Evolutionary conservation across 768 basidiomycete genomes (phyloP).

Genomic region (Trichaptum fuscoviolaceum): DNA sequence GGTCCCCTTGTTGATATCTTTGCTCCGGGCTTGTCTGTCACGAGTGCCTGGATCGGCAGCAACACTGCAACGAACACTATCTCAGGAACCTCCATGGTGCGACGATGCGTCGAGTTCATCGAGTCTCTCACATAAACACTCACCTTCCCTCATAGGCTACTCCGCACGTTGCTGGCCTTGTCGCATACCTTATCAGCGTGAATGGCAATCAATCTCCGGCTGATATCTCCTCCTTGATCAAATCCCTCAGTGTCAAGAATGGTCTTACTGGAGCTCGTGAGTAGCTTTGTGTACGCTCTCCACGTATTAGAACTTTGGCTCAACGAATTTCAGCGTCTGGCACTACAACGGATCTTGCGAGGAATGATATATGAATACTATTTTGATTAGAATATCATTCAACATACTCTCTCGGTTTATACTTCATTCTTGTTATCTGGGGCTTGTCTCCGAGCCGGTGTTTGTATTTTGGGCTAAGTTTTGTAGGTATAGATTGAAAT

Average conservation of each 20-base stretch:
- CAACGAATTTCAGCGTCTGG: not conserved
- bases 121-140: not conserved
- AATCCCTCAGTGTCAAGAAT: slow-evolving; percentile 23
- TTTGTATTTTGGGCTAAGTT: too few species aligned
- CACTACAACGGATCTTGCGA: not conserved
- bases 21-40: slow-evolving; percentile 33
- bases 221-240: slow-evolving; percentile 22
- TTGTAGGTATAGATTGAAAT: too few species aligned
- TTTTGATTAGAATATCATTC: too few species aligned
- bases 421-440: too few species aligned
- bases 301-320: not conserved
- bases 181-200: slow-evolving; percentile 31
- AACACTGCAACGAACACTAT: slow-evolving; percentile 16
- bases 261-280: slow-evolving; percentile 7
- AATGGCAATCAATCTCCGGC: slow-evolving; percentile 29
- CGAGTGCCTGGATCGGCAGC: slow-evolving; percentile 26
- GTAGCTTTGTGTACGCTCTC: not conserved
- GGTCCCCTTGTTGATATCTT: slow-evolving; percentile 39
- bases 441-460: too few species aligned
- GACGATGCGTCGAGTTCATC: not conserved
- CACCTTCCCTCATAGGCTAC: slow-evolving; percentile 26
- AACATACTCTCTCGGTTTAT: too few species aligned
- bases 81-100: slow-evolving; percentile 18
- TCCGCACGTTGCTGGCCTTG: slow-evolving; percentile 36
- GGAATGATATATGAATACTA: not conserved